phyloP scores from a whole-genome alignment of 73 alveolate genomes.

The Stentor coeruleus region DNA sequence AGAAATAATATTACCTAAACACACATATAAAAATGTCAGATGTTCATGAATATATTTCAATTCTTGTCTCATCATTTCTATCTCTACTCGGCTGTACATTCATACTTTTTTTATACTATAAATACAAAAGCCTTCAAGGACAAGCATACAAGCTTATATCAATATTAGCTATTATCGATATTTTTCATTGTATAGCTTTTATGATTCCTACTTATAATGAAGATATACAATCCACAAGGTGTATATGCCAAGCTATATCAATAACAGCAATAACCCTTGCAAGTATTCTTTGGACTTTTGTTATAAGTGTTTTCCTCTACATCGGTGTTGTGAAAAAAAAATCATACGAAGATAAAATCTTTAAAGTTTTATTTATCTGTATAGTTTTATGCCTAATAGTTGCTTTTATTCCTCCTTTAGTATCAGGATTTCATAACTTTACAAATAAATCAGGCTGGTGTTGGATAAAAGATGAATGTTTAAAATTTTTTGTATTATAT shows the following conservation, averaged over 20 bases:
- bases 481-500: no score
- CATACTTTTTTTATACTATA: not conserved
- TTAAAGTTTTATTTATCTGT: no score
- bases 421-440: no score
- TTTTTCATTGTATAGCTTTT: not conserved
- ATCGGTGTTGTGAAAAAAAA: not conserved
- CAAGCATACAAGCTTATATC: not conserved
- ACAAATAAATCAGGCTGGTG: no score
- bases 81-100: not conserved
- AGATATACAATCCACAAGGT: not conserved
- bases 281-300: not conserved
- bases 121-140: not conserved
- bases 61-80: slow-evolving; percentile 9
- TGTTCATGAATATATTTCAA: no score
- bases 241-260: not conserved
- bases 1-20: no score
- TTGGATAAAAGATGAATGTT: no score
- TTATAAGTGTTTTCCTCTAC: not conserved
- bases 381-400: no score
- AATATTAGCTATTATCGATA: not conserved
- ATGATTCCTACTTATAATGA: not conserved
- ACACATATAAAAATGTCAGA: no score
- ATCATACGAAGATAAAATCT: no score
- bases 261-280: not conserved
- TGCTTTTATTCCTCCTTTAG: no score